phyloP scores from a whole-genome alignment of 2,329 filamentous ascomycete genomes.

The Xylaria sp. region DNA sequence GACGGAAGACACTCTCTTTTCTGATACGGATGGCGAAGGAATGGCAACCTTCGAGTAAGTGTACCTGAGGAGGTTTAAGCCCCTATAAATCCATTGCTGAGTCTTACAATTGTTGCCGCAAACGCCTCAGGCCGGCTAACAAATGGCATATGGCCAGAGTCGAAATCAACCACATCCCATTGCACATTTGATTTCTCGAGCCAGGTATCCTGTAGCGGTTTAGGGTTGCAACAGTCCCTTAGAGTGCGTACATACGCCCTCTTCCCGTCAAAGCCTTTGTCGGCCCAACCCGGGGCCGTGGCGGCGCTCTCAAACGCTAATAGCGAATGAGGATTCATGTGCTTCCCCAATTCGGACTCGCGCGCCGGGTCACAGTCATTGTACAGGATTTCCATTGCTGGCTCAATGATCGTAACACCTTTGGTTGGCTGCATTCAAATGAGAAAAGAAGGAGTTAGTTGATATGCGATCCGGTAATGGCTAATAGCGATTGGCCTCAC shows the following conservation, averaged over 20 bases:
- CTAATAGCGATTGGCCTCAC: not conserved
- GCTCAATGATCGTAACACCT: not conserved
- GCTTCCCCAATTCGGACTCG: not conserved
- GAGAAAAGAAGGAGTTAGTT: not conserved
- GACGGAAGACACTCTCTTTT: no score
- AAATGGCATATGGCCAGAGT: slow-evolving; percentile 47
- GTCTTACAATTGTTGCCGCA: slow-evolving; percentile 17
- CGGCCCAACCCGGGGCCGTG: not conserved
- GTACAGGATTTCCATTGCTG: not conserved
- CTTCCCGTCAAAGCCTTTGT: not conserved
- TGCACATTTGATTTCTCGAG: slow-evolving; percentile 34
- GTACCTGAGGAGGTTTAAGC: no score
- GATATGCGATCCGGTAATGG: not conserved
- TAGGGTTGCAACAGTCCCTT: not conserved
- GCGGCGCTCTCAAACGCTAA: not conserved
- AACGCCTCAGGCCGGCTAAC: slow-evolving; percentile 42
- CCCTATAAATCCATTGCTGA: not conserved
- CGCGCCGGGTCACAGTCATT: not conserved
- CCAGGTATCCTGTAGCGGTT: not conserved
- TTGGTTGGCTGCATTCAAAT: not conserved
- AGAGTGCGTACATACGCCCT: not conserved
- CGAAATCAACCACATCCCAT: slow-evolving; percentile 45
- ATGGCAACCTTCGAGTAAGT: no score
- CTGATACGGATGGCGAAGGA: no score
- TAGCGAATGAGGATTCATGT: not conserved